These are phyloP conservation scores for Metschnikowia similis DNA, from an alignment of 805 yeast species.

Conservation along the genomic window DNA sequence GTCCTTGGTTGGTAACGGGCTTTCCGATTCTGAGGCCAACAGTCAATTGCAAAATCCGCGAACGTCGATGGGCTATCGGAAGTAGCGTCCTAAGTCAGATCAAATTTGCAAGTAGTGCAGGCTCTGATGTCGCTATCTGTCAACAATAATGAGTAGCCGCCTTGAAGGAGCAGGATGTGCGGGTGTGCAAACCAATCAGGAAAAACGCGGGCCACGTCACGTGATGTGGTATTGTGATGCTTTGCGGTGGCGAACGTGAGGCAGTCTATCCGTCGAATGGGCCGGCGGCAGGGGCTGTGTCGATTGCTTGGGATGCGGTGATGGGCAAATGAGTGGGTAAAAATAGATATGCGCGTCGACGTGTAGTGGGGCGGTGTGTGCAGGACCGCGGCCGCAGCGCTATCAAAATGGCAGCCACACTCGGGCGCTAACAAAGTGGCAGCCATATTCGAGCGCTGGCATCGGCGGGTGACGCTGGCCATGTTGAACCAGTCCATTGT, in stretches of 20 bases:
- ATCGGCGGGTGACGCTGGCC: too few relatives aligned
- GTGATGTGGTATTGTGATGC: background rate
- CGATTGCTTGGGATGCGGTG: background rate
- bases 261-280: slow-evolving; percentile 1
- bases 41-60: too few relatives aligned
- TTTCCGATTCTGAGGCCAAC: too few relatives aligned
- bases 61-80: too few relatives aligned
- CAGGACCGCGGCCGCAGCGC: background rate
- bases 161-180: background rate
- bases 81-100: too few relatives aligned
- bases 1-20: too few relatives aligned
- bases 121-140: background rate
- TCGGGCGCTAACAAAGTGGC: background rate
- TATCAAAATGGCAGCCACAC: background rate
- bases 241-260: background rate
- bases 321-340: background rate
- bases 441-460: background rate
- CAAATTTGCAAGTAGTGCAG: too few relatives aligned
- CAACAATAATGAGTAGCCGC: background rate
- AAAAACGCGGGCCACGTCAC: background rate
- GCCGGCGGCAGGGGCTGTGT: slow-evolving; percentile 16
- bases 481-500: too few relatives aligned
- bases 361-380: background rate
- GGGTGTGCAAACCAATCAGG: background rate
- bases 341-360: slow-evolving; percentile 4